A percentile compares a stretch with the other conserved stretches of the same genome.
Evolutionary conservation across 108 stramenopile genomes (phyloP).

Genomic region (Discostella pseudostelligera): DNA sequence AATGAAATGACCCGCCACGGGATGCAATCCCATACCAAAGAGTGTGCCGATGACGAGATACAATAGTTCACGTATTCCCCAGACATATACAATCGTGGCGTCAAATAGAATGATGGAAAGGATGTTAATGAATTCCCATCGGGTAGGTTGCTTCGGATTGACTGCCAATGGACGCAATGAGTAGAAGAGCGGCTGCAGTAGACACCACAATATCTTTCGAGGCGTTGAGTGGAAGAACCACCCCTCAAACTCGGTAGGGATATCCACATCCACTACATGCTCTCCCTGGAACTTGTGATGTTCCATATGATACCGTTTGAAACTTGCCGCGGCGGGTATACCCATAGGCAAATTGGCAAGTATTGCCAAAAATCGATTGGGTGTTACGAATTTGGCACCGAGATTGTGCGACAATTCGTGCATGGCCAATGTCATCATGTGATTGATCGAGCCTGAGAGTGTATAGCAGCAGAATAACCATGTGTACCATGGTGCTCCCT

Average conservation of each 20-base stretch:
- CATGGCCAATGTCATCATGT: conserved; percentile 84
- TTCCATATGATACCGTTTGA: conserved; percentile 95
- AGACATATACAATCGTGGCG: conserved; percentile 50
- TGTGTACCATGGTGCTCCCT: conserved; percentile 45
- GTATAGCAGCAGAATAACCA: conserved; percentile 65
- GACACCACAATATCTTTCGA: conserved; percentile 82
- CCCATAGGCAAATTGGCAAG: conserved; percentile 88
- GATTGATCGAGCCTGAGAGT: conserved; percentile 79
- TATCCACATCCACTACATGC: conserved; percentile 84
- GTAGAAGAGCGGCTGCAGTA: conserved; percentile 86
- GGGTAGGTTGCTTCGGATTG: conserved; percentile 70
- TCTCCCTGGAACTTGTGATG: conserved; percentile 92
- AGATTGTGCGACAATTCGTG: conserved; percentile 94
- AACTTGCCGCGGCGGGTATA: conserved; percentile 79
- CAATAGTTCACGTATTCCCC: conserved; percentile 64
- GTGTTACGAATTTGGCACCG: conserved; percentile 59
- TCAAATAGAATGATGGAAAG: conserved; percentile 60
- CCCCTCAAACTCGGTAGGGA: conserved; percentile 82
- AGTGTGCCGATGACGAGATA: conserved; percentile 82
- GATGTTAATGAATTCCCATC: conserved; percentile 67
- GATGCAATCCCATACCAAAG: conserved; percentile 88
- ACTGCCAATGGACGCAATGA: conserved; percentile 82
- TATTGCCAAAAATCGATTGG: conserved; percentile 79
- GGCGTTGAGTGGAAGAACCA: conserved; percentile 62
- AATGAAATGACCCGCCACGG: conserved; percentile 96